phyloP scores from a whole-genome alignment of 345 rosid genomes.

The Eucalyptus marginata region DNA sequence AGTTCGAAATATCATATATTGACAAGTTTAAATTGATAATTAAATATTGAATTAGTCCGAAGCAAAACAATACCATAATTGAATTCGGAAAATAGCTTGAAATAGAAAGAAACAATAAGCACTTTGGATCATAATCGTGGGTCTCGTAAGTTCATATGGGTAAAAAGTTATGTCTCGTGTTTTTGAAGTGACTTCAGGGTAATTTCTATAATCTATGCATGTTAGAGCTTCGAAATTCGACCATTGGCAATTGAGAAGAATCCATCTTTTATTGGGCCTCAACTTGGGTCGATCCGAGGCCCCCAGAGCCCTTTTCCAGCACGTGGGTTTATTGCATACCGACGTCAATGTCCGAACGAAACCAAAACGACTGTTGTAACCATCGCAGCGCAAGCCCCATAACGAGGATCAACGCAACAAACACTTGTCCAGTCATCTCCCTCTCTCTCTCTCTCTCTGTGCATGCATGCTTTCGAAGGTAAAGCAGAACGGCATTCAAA shows the following conservation, averaged over 20 bases:
- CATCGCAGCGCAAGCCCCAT: neutral
- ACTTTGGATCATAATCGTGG: neutral
- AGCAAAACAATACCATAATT: rapidly evolving
- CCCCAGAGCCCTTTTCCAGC: neutral
- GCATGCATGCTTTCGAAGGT: neutral
- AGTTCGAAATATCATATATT: neutral
- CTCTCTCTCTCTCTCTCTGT: neutral
- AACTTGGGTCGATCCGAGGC: neutral
- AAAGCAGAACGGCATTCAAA: neutral
- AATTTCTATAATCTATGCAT: neutral
- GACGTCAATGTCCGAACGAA: neutral
- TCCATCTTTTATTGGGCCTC: neutral
- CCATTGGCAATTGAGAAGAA: neutral
- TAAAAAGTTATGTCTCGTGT: neutral
- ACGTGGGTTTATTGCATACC: neutral
- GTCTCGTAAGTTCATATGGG: neutral
- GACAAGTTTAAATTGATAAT: rapidly evolving
- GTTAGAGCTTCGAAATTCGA: neutral
- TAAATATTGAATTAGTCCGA: rapidly evolving
- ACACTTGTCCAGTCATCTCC: neutral
- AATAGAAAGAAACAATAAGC: neutral
- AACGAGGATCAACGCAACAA: neutral
- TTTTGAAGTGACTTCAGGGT: neutral
- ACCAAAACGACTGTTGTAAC: neutral
- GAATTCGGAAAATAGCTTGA: neutral